Evolutionary conservation across 441 rosid species (phyloP), one percentile per base, ranked within the genome.

Genomic region (Melastoma candidum): DNA sequence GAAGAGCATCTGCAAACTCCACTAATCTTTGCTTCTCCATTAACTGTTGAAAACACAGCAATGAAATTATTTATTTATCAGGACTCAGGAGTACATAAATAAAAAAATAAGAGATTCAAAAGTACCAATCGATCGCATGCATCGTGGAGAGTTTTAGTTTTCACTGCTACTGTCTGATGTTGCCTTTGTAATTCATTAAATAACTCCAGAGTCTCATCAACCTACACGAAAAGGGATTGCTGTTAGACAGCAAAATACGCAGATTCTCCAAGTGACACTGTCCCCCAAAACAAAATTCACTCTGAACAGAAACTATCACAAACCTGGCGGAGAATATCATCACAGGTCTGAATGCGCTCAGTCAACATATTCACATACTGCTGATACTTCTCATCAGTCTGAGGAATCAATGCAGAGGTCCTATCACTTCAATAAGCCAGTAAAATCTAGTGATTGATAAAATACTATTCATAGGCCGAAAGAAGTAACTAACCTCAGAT

Each of bases 121-220:
- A 32, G 41, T 60, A 92, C 98, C 97, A 92, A 67, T 59, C 92
- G 80, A 49, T 92, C 98, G 64, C 98, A 92, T 52, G 95, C 97
- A 70, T 92, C 98, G 58, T 92, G 98, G 72, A 92, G 97, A 64
- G 98, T 92, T 80, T 92, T 92, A 46, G 98, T 92, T 76, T 88
- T 92, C 60, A 94, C 86, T 13, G 95, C 90, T 53, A 92, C 97
- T 0, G 82, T 87, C 63, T 88, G 95, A 72, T 92, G 97, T 61
- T 92, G 97, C 74, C 84, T 71, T 68, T 92, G 97, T 54, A 85
- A 75, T 49, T 86, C 84, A 64, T 81, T 84, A 74, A 92, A 92
- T 59, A 86, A 75, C 71, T 80, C 86, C 24, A 92, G 77, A 44
- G 98, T 88, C 63, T 81, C 87, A 84, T 92, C 98, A 60, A 92